Evolutionary conservation across 257 asterid species (phyloP), one percentile per base, ranked within the genome.

Genomic region (Verbascum thapsus): DNA sequence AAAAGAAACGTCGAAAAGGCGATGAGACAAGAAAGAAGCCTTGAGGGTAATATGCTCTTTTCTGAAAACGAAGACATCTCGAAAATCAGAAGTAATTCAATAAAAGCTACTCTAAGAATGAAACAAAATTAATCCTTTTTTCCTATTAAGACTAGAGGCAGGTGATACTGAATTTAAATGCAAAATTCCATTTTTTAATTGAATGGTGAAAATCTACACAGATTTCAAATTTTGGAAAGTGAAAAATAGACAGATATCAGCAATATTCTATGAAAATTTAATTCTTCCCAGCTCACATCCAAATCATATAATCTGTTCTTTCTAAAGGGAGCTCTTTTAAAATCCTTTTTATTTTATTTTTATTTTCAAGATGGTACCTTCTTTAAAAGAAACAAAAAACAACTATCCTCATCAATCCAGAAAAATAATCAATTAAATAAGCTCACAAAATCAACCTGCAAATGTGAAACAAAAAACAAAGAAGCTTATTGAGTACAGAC

Each of bases 1-100:
- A 84, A 52, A 55, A 84, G 79, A 64, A 77, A 61, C 72, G 72
- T 61, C 5, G 86, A 81, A 41, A 81, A 57, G 35, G 64, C 78
- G 16, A 81, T 75, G 3, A 84, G 72, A 65, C 74, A 81, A 59
- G 79, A 78, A 69, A 71, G 73, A 23, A 72, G 70, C 70, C 72
- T 78, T 44, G 81, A 74, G 15, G 82, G 73, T 10, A 70, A 20
- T 72, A 65, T 57, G 49, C 69, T 75, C 69, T 81, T 84, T 55
- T 76, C 91, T 13, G 78, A 59, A 59, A 74, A 63, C 38, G 58
- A 39, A 68, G 72, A 73, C 83, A 78, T 76, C 9, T 11, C 43
- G 30, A 26, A 20, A 52, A 15, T 55, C 57, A 59, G 11, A 22
- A 41, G 23, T 39, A 10, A n/a, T 39, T 22, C 61, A 39, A n/a